These are phyloP conservation scores for Ballota nigra DNA, from an alignment of 257 asterid species.

Conservation along the genomic window DNA sequence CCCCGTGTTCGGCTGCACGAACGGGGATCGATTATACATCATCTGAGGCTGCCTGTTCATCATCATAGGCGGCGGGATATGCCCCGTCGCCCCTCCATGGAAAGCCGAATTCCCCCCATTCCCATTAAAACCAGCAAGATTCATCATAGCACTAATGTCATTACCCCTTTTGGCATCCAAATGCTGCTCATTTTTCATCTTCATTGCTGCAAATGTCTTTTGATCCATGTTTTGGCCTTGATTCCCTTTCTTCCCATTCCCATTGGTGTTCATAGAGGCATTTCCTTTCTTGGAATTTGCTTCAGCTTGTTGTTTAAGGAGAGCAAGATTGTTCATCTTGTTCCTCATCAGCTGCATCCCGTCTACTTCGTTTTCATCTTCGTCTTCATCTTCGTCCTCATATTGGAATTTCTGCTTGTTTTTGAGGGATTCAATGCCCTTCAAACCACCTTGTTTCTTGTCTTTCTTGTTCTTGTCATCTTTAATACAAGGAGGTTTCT, in stretches of 20 bases:
- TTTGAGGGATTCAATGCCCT: slow-evolving; percentile 41
- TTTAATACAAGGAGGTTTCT: slow-evolving; percentile 28
- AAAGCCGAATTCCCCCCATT: slow-evolving; percentile 20
- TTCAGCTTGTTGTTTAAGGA: slow-evolving; percentile 45
- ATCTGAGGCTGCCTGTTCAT: slow-evolving; percentile 37
- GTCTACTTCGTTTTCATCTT: slow-evolving; percentile 35
- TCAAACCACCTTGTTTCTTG: slow-evolving; percentile 30
- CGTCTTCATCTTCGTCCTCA: slow-evolving; percentile 12
- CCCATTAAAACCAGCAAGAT: slow-evolving; percentile 74
- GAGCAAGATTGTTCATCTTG: slow-evolving; percentile 28
- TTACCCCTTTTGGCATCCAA: slow-evolving; percentile 17
- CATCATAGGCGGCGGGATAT: slow-evolving; percentile 18
- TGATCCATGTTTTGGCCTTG: slow-evolving; percentile 17
- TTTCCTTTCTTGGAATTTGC: slow-evolving; percentile 19
- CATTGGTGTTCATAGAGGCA: not conserved
- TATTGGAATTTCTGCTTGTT: slow-evolving; percentile 42
- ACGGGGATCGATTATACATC: slow-evolving; percentile 54
- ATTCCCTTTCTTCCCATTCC: slow-evolving; percentile 32
- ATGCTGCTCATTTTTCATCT: slow-evolving; percentile 28
- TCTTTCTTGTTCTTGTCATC: slow-evolving; percentile 40
- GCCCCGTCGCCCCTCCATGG: slow-evolving; percentile 23
- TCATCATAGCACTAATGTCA: slow-evolving; percentile 62
- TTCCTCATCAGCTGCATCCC: slow-evolving; percentile 39
- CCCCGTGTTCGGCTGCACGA: slow-evolving; percentile 46
- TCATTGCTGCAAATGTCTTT: slow-evolving; percentile 22